These are phyloP conservation scores for Podospora bellae-mahoneyi DNA, from an alignment of 495 filamentous ascomycete genomes.

Conservation along the genomic window DNA sequence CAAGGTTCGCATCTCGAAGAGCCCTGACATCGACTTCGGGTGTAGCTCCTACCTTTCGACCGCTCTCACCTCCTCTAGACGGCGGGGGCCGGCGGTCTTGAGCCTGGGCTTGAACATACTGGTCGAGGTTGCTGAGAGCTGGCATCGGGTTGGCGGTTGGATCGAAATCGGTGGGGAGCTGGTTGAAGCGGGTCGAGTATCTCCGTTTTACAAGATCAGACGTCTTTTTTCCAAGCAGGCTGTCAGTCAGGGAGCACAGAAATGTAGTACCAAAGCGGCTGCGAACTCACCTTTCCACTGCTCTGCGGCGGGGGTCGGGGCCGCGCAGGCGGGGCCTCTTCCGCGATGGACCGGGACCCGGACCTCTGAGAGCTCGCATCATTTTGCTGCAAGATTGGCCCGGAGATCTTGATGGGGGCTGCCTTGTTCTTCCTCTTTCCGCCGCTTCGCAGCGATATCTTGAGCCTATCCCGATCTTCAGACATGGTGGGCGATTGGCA, in stretches of 20 bases:
- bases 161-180: conserved; percentile 63
- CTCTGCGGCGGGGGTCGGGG: conserved; percentile 43
- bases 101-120: conserved; percentile 50
- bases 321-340: conserved; percentile 34
- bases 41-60: conserved; percentile 28
- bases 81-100: conserved; percentile 45
- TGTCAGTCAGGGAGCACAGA: conserved; percentile 9
- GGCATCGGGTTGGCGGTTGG: conserved; percentile 66
- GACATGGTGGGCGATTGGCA: conserved; percentile 41
- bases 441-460: conserved; percentile 78
- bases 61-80: conserved; percentile 48
- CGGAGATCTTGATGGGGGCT: conserved; percentile 76
- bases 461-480: conserved; percentile 63
- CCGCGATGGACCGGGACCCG: conserved; percentile 33
- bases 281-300: conserved; percentile 38
- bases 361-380: conserved; percentile 34
- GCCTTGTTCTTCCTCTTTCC: conserved; percentile 74
- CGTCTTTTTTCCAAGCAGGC: conserved; percentile 47
- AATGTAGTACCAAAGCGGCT: background rate
- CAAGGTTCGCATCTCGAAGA: conserved; percentile 74
- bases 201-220: conserved; percentile 90
- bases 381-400: conserved; percentile 50
- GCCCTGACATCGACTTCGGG: conserved; percentile 64
- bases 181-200: conserved; percentile 88
- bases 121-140: conserved; percentile 52